Evolutionary conservation across 2,329 filamentous ascomycete genomes (phyloP).

Genomic region (Alternaria dauci): DNA sequence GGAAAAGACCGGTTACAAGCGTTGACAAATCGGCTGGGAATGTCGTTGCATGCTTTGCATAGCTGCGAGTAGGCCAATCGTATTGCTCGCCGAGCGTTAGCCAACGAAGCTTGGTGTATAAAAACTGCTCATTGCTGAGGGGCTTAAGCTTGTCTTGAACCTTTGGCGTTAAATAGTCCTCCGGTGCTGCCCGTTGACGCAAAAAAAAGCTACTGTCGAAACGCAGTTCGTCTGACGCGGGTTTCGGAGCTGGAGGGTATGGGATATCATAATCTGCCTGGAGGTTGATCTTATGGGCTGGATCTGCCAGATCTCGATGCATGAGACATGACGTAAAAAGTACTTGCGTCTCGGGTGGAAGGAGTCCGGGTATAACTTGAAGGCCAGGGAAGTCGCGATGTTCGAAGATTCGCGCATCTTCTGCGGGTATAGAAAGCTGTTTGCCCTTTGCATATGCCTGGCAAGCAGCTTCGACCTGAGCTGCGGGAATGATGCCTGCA

Average conservation of each 20-base stretch:
- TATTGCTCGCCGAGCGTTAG: slow-evolving; percentile 95
- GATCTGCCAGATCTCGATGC: slow-evolving; percentile 78
- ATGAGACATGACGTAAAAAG: slow-evolving; percentile 76
- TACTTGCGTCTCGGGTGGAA: slow-evolving; percentile 76
- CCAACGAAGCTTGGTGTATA: slow-evolving; percentile 88
- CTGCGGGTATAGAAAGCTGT: slow-evolving; percentile 24
- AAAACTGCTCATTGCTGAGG: slow-evolving; percentile 73
- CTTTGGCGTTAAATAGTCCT: slow-evolving; percentile 63
- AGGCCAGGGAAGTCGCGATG: slow-evolving; percentile 63
- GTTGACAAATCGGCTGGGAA: slow-evolving; percentile 79
- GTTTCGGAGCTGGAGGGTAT: slow-evolving; percentile 57
- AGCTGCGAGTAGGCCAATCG: slow-evolving; percentile 90
- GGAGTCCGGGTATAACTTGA: slow-evolving; percentile 75
- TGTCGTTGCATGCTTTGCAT: slow-evolving; percentile 72
- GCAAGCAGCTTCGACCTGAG: slow-evolving; percentile 42
- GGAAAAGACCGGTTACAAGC: slow-evolving; percentile 77
- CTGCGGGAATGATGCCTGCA: slow-evolving; percentile 38
- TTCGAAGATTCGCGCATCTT: slow-evolving; percentile 47
- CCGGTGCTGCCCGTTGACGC: slow-evolving; percentile 37
- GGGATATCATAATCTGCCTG: slow-evolving; percentile 79
- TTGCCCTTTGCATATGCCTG: slow-evolving; percentile 42
- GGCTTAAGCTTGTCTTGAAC: slow-evolving; percentile 76
- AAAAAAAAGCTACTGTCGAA: slow-evolving; percentile 47
- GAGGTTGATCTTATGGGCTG: slow-evolving; percentile 83
- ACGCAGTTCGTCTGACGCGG: slow-evolving; percentile 44